Evolutionary conservation across 2,329 filamentous ascomycete genomes (phyloP), one percentile per base, ranked within the genome.

Genomic region (Trichoderma koningiopsis): DNA sequence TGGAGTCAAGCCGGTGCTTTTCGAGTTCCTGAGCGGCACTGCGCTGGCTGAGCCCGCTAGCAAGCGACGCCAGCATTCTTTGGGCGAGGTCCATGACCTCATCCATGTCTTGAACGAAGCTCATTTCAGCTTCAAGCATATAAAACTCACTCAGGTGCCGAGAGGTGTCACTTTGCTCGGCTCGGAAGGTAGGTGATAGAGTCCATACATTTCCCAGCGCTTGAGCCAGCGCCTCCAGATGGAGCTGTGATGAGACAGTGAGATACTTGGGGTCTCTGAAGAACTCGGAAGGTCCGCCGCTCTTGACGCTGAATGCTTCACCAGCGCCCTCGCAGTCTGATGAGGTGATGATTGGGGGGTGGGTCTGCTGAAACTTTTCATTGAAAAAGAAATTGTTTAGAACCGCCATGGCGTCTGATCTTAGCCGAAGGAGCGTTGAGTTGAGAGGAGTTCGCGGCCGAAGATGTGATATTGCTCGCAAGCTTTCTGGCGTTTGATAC

Each of bases 61-160:
- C 76, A 72, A 87, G 72, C 77, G 83, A 82, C 53, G 88, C 87
- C 62, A 97, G 83, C 86, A 97, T 89, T 67, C 89, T 84, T 79
- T 98, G 93, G 2, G 93, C 87, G n/a, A 95, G 79, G 68, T 90
- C 84, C 87, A 97, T 96, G 74, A 99, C 84, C 31, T 86, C 83
- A 35, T 86, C 82, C 72, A 97, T 84, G 72, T 89, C 83, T 58
- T 92, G 85, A 53, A 91, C 87, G 78, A 97, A 97, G 75, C 89
- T 91, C 77, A 94, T 84, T 79, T 99, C 96, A 19, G 91, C 94
- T 80, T 99, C 96, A 2, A 99, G 87, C 96, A 99, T 98, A 81
- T 98, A 98, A 76, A 99, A 98, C 77, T 99, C 96, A 82, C 93
- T 97, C 71, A 99, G 84, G 80, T 99, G 96, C 33, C 96, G 89